Evolutionary conservation across 371 early-diverging fungal species (phyloP).

Genomic region (Rhizopus delemar): DNA sequence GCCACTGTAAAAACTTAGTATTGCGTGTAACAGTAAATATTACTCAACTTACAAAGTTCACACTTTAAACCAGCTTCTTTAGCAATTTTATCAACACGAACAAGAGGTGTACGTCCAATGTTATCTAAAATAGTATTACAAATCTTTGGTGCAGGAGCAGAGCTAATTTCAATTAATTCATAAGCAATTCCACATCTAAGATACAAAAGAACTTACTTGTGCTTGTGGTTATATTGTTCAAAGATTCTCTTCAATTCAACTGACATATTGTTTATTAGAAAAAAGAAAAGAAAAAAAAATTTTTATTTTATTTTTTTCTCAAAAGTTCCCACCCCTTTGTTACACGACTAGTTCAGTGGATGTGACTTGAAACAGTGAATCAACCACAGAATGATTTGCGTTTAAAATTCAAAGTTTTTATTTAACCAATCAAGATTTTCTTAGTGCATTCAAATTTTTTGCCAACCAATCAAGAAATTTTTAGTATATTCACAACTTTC

Average conservation of each 20-base stretch:
- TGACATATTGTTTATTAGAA: slow-evolving; percentile 13
- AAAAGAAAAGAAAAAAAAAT: slow-evolving; percentile 5
- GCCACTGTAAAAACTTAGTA: slow-evolving; percentile 64
- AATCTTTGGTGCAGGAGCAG: slow-evolving; percentile 67
- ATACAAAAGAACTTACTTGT: slow-evolving; percentile 13
- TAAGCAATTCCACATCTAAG: neutral
- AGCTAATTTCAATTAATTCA: slow-evolving; percentile 12
- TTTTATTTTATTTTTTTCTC: slow-evolving; percentile 4
- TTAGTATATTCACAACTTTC: too few relatives aligned
- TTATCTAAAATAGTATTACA: slow-evolving; percentile 83
- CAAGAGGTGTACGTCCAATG: slow-evolving; percentile 95
- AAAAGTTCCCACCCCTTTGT: slow-evolving; percentile 11
- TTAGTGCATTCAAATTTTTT: too few relatives aligned
- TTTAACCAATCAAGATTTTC: too few relatives aligned
- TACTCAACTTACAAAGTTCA: slow-evolving; percentile 75
- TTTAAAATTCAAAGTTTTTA: too few relatives aligned
- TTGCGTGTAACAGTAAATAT: neutral
- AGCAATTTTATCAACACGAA: slow-evolving; percentile 85
- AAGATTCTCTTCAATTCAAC: slow-evolving; percentile 22
- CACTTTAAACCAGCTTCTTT: slow-evolving; percentile 87
- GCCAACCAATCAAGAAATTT: too few relatives aligned
- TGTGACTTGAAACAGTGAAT: neutral
- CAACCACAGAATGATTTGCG: too few relatives aligned
- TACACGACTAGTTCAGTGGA: neutral
- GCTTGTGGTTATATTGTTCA: slow-evolving; percentile 25